phyloP scores from a whole-genome alignment of 2,329 filamentous ascomycete species.

The Fusarium tuaranense region DNA sequence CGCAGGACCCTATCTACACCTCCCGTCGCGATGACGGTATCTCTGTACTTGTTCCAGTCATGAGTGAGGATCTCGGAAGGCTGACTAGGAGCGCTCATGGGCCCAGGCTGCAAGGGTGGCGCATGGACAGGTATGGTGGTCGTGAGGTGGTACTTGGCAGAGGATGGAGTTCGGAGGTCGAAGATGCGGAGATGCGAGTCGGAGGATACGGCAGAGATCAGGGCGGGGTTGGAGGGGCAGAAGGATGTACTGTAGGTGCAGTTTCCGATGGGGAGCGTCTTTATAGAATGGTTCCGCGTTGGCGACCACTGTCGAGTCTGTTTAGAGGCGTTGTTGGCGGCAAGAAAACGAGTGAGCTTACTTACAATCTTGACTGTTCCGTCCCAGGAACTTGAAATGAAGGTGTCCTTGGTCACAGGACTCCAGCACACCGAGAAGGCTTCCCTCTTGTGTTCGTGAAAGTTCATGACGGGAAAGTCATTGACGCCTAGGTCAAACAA shows the following conservation, averaged over 20 bases:
- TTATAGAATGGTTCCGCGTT: slow-evolving; percentile 76
- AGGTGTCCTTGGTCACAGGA: slow-evolving; percentile 88
- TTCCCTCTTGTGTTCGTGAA: slow-evolving; percentile 93
- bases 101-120: slow-evolving; percentile 60
- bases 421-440: slow-evolving; percentile 96
- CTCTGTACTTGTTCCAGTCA: slow-evolving; percentile 99
- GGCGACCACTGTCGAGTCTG: slow-evolving; percentile 78
- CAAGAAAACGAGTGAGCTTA: slow-evolving; percentile 42
- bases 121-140: slow-evolving; percentile 86
- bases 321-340: slow-evolving; percentile 1
- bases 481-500: slow-evolving; percentile 87
- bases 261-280: slow-evolving; percentile 89
- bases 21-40: slow-evolving; percentile 85
- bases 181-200: slow-evolving; percentile 92
- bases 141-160: slow-evolving; percentile 88
- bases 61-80: slow-evolving; percentile 91
- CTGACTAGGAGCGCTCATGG: slow-evolving; percentile 56
- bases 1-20: slow-evolving; percentile 90
- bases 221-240: slow-evolving; percentile 85
- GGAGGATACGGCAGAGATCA: slow-evolving; percentile 88
- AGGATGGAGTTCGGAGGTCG: slow-evolving; percentile 88
- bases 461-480: slow-evolving; percentile 90
- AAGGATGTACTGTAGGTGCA: slow-evolving; percentile 96
- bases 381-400: slow-evolving; percentile 94
- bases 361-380: slow-evolving; percentile 88